Evolutionary conservation across 2,329 filamentous ascomycete species (phyloP).

Genomic region (Trichoderma brevicompactum): DNA sequence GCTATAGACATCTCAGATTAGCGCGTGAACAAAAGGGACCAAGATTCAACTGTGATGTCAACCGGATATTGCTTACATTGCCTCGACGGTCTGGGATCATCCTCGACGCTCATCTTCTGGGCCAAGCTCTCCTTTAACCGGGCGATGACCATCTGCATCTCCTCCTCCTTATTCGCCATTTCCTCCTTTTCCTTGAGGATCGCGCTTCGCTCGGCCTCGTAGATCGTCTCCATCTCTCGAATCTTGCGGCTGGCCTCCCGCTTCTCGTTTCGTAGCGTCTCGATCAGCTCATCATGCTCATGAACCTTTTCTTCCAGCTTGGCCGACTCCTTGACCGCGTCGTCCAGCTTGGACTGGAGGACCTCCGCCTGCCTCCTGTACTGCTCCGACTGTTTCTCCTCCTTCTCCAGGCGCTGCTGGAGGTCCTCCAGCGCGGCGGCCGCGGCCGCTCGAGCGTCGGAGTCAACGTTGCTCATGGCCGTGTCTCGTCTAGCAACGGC

Average conservation of each 20-base stretch:
- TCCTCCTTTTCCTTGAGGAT: slow-evolving; percentile 93
- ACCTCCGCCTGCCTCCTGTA: slow-evolving; percentile 84
- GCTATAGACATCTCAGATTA: slow-evolving; percentile 35
- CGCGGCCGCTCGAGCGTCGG: slow-evolving; percentile 79
- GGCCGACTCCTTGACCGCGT: slow-evolving; percentile 78
- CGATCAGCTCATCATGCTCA: slow-evolving; percentile 82
- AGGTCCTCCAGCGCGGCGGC: slow-evolving; percentile 81
- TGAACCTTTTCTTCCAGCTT: slow-evolving; percentile 87
- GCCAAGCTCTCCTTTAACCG: slow-evolving; percentile 87
- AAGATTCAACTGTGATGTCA: background rate
- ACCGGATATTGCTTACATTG: slow-evolving; percentile 51
- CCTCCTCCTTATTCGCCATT: slow-evolving; percentile 80
- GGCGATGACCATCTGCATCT: slow-evolving; percentile 88
- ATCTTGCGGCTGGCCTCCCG: slow-evolving; percentile 81
- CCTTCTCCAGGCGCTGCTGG: slow-evolving; percentile 78
- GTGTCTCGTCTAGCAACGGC: slow-evolving; percentile 65
- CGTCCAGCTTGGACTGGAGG: slow-evolving; percentile 83
- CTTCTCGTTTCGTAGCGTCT: slow-evolving; percentile 81
- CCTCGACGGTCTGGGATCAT: slow-evolving; percentile 62
- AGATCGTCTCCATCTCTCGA: slow-evolving; percentile 89
- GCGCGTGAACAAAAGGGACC: slow-evolving; percentile 10
- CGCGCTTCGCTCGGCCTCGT: slow-evolving; percentile 85
- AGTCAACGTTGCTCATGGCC: slow-evolving; percentile 58
- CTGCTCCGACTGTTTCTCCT: slow-evolving; percentile 77
- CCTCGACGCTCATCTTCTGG: slow-evolving; percentile 65